Evolutionary conservation across 1,139 yeast species (phyloP).

Genomic region (Yamadazyma atlantica): DNA sequence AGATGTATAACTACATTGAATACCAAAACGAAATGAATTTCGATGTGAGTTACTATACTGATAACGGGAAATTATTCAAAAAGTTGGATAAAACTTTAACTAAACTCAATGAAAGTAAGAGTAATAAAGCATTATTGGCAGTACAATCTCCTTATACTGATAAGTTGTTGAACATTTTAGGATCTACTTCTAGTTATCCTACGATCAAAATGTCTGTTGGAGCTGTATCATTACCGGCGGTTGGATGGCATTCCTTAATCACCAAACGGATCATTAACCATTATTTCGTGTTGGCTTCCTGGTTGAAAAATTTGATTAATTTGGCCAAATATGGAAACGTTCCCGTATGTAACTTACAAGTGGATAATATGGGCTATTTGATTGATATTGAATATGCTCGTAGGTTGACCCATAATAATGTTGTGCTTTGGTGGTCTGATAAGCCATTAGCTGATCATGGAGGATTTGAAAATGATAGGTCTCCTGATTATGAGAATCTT

Average conservation of each 20-base stretch:
- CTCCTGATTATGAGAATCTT: conserved; percentile 54
- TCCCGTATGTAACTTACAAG: conserved; percentile 81
- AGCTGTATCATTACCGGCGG: conserved; percentile 64
- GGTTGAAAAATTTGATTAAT: conserved; percentile 67
- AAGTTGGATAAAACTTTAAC: conserved; percentile 54
- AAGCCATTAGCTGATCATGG: conserved; percentile 84
- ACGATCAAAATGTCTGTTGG: conserved; percentile 57
- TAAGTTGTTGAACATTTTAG: conserved; percentile 42
- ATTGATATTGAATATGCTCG: conserved; percentile 90
- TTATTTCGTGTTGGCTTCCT: conserved; percentile 69
- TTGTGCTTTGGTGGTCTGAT: conserved; percentile 93
- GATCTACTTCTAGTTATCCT: conserved; percentile 60
- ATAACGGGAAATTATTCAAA: conserved; percentile 49
- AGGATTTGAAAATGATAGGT: conserved; percentile 68
- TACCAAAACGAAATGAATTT: conserved; percentile 53
- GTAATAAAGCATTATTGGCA: conserved; percentile 64
- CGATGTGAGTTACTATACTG: conserved; percentile 50
- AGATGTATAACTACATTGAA: conserved; percentile 45
- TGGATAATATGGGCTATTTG: conserved; percentile 73
- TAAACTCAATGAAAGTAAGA: conserved; percentile 65
- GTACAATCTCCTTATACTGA: conserved; percentile 70
- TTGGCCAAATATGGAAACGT: conserved; percentile 73
- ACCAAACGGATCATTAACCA: conserved; percentile 69
- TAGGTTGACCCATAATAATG: conserved; percentile 58
- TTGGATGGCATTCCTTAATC: conserved; percentile 85